Percentiles rank a stretch among this genome's conserved stretches.
These are phyloP conservation scores for Yamadazyma siamensis DNA, from an alignment of 1,139 yeast species.

Conservation along the genomic window DNA sequence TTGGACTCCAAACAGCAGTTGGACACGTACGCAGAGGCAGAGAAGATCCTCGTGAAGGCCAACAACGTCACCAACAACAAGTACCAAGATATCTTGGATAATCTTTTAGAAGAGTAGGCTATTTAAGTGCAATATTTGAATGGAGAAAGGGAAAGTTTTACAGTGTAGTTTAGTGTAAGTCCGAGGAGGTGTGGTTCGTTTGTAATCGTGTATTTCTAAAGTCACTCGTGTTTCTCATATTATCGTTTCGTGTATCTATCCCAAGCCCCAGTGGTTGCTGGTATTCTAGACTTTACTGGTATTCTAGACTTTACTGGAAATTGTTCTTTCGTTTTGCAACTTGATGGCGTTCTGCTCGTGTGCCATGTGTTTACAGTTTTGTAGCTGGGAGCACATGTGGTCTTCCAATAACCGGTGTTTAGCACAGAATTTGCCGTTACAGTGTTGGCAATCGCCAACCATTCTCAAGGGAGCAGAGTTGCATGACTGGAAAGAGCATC, in stretches of 20 bases:
- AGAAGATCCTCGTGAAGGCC: slow-evolving; percentile 55
- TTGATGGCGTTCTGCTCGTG: slow-evolving; percentile 47
- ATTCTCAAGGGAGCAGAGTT: slow-evolving; percentile 69
- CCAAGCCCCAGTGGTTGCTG: too few relatives aligned
- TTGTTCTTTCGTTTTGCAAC: slow-evolving; percentile 42
- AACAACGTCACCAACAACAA: slow-evolving; percentile 76
- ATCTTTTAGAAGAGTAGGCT: slow-evolving; percentile 21
- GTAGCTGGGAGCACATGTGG: slow-evolving; percentile 77
- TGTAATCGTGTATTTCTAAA: too few relatives aligned
- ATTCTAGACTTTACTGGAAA: slow-evolving; percentile 29
- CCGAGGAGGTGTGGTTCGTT: too few relatives aligned
- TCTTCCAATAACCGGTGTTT: slow-evolving; percentile 85
- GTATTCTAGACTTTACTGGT: too few relatives aligned
- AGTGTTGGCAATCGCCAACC: slow-evolving; percentile 85
- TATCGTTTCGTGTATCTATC: too few relatives aligned
- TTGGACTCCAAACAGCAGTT: slow-evolving; percentile 67
- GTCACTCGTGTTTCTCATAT: too few relatives aligned
- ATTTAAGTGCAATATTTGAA: neutral
- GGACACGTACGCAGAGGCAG: slow-evolving; percentile 62
- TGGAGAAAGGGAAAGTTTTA: neutral
- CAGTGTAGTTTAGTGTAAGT: too few relatives aligned
- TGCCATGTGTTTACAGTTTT: slow-evolving; percentile 75
- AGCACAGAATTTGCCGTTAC: slow-evolving; percentile 84
- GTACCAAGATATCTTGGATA: slow-evolving; percentile 56
- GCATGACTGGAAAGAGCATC: slow-evolving; percentile 62